Evolutionary conservation across 1,139 yeast genomes (phyloP).

Genomic region (Blastobotrys illinoisensis): DNA sequence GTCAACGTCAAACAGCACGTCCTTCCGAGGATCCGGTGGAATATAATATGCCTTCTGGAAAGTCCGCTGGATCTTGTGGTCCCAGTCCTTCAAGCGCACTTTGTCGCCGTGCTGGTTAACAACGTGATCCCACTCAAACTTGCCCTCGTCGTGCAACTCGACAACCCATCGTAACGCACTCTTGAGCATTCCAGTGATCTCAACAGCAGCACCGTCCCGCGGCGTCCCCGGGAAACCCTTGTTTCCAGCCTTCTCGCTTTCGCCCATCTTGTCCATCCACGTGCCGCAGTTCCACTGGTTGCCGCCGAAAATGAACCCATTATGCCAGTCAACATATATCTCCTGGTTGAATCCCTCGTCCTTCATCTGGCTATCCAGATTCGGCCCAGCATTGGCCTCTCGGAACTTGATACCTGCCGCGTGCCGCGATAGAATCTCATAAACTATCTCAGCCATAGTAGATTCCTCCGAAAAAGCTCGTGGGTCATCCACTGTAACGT

Average conservation of each 20-base stretch:
- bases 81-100: conserved; percentile 62
- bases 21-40: conserved; percentile 62
- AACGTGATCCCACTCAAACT: conserved; percentile 43
- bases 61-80: conserved; percentile 55
- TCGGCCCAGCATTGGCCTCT: conserved; percentile 93
- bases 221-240: conserved; percentile 96
- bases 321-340: conserved; percentile 78
- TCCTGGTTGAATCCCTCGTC: conserved; percentile 88
- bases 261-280: conserved; percentile 99
- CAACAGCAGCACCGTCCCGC: conserved; percentile 94
- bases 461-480: conserved; percentile 70
- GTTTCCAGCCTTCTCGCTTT: conserved; percentile 72
- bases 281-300: conserved; percentile 93
- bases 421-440: conserved; percentile 77
- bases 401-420: conserved; percentile 83
- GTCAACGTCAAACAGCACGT: conserved; percentile 54
- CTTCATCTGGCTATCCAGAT: conserved; percentile 84
- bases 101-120: conserved; percentile 50
- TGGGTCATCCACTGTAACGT: conserved; percentile 60
- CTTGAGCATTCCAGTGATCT: conserved; percentile 82
- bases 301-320: conserved; percentile 88
- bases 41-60: conserved; percentile 77
- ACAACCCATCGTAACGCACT: conserved; percentile 77
- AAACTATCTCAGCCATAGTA: conserved; percentile 68
- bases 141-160: conserved; percentile 47